A percentile compares a stretch with the other conserved stretches of the same genome.
Evolutionary conservation across 208 protist species (phyloP).

Genomic region (Trypanosomatidae sp.): DNA sequence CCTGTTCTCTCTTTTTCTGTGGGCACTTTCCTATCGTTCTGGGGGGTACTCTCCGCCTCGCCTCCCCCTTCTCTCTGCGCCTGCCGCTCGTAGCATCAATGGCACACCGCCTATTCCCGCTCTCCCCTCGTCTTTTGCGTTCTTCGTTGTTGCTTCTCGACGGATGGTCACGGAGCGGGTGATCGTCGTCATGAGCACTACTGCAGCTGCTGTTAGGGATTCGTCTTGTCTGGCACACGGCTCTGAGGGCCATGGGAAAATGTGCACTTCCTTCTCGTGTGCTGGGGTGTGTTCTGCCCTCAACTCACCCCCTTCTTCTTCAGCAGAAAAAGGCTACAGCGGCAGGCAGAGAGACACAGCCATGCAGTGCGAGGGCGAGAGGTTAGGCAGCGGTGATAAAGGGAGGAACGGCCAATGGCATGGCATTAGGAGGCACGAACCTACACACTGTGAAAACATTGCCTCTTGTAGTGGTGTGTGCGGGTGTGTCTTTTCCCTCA

Average conservation of each 20-base stretch:
- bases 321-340: neutral
- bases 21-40: too few species aligned
- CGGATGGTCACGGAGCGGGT: neutral
- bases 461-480: neutral
- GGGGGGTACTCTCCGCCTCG: too few species aligned
- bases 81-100: too few species aligned
- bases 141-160: neutral
- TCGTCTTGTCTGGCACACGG: neutral
- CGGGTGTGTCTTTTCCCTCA: neutral
- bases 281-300: neutral
- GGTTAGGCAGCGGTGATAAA: neutral
- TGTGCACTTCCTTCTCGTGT: neutral
- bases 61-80: too few species aligned
- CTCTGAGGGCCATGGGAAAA: neutral
- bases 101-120: neutral
- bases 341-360: neutral
- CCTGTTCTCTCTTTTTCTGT: too few species aligned
- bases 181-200: neutral
- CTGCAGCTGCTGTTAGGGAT: neutral
- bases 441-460: neutral
- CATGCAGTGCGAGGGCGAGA: neutral
- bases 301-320: neutral
- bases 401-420: neutral
- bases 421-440: neutral
- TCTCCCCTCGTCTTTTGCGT: neutral